phyloP scores from a whole-genome alignment of 2,329 filamentous ascomycete genomes.

The Hypocreales sp. region DNA sequence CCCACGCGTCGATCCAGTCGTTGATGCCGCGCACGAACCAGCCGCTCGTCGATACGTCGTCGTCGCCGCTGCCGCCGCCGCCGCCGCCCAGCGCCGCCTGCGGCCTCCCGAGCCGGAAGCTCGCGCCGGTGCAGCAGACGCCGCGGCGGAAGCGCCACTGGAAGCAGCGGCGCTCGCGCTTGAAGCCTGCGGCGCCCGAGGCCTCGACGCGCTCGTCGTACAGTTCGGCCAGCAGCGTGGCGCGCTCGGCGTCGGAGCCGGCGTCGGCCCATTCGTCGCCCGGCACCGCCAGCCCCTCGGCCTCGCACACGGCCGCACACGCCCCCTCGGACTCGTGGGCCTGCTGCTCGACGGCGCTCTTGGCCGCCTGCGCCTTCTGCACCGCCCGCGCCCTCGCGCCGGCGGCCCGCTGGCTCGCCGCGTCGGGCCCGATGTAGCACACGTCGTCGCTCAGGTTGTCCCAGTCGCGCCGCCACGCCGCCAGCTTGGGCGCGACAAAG shows the following conservation, averaged over 20 bases:
- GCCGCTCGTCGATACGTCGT: constrained; percentile 27
- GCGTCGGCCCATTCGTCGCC: constrained; percentile 16
- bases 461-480: constrained; percentile 28
- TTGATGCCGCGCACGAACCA: constrained; percentile 31
- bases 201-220: constrained; percentile 9
- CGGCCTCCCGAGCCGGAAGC: constrained; percentile 23
- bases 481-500: constrained; percentile 29
- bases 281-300: constrained; percentile 19
- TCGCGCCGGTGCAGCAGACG: constrained; percentile 25
- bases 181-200: constrained; percentile 7
- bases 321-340: constrained; percentile 28
- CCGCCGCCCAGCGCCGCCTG: constrained; percentile 24
- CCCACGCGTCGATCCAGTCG: constrained; percentile 28
- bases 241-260: constrained; percentile 12
- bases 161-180: constrained; percentile 24
- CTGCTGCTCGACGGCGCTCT: constrained; percentile 24
- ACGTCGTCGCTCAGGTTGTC: constrained; percentile 35
- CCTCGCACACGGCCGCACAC: constrained; percentile 33
- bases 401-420: constrained; percentile 17
- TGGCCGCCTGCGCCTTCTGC: constrained; percentile 22
- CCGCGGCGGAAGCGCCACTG: constrained; percentile 30
- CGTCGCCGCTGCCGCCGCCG: constrained; percentile 28
- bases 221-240: constrained; percentile 11
- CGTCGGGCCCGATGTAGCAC: constrained; percentile 25
- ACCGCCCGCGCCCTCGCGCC: constrained; percentile 11